Evolutionary conservation across 139 green algal species (phyloP).

Genomic region (Chlorella sp.): DNA sequence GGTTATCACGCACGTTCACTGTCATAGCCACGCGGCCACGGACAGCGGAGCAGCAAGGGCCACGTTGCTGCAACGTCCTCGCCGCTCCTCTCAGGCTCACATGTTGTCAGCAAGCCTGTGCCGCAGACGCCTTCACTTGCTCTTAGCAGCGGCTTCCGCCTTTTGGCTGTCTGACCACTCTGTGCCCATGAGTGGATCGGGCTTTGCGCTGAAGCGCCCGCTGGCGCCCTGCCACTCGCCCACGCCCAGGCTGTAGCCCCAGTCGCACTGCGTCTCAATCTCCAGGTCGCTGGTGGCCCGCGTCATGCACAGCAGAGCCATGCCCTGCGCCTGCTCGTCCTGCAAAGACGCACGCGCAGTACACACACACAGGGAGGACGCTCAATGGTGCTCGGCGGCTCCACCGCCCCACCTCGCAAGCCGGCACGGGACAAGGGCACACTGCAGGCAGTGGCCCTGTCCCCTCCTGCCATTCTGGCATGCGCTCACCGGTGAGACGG

Average conservation of each 20-base stretch:
- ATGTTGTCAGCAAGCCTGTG: too few species aligned
- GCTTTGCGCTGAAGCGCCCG: conserved; percentile 45
- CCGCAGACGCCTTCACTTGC: too few species aligned
- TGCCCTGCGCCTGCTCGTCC: conserved; percentile 75
- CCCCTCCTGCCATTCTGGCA: background rate
- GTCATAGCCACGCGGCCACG: too few species aligned
- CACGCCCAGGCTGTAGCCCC: conserved; percentile 81
- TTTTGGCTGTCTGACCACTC: conserved; percentile 28
- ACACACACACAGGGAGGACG: background rate
- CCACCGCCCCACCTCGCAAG: background rate
- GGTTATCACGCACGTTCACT: too few species aligned
- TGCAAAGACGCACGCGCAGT: background rate
- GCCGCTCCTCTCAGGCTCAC: too few species aligned
- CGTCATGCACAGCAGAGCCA: conserved; percentile 87
- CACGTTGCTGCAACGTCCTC: too few species aligned
- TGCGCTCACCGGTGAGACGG: conserved; percentile 40
- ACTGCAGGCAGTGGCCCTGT: background rate
- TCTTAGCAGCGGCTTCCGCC: background rate
- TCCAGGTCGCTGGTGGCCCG: conserved; percentile 61
- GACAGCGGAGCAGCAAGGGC: too few species aligned
- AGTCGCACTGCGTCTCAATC: conserved; percentile 90
- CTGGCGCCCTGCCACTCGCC: conserved; percentile 84
- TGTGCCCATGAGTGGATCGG: conserved; percentile 50
- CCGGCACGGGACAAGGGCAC: background rate
- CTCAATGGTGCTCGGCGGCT: background rate